phyloP scores from a whole-genome alignment of 2,329 filamentous ascomycete species.

The Ascochyta clinopodiicola region DNA sequence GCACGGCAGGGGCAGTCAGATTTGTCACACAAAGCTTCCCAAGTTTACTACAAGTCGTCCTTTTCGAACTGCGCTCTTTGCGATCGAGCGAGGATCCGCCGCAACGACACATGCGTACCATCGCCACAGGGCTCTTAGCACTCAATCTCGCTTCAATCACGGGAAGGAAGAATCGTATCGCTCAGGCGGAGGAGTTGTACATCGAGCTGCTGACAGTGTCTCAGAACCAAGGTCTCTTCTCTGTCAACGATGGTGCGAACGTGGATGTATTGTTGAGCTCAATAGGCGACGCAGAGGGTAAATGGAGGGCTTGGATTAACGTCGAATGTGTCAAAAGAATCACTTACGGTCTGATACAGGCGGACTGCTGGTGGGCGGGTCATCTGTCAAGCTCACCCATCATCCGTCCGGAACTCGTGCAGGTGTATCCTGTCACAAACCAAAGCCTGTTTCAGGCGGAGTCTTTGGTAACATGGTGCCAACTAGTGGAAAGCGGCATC shows the following conservation, averaged over 20 bases:
- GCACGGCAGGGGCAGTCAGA: conserved; percentile 58
- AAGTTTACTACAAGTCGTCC: conserved; percentile 49
- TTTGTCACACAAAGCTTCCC: conserved; percentile 58
- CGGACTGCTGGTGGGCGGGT: conserved; percentile 58
- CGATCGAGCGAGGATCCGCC: conserved; percentile 50
- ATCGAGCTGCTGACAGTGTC: conserved; percentile 57
- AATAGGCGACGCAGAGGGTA: conserved; percentile 53
- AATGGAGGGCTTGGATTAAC: conserved; percentile 61
- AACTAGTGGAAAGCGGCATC: conserved; percentile 38
- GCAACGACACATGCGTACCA: conserved; percentile 54
- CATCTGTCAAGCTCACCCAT: conserved; percentile 57
- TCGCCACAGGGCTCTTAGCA: conserved; percentile 57
- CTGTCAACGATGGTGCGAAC: conserved; percentile 50
- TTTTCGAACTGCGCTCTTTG: conserved; percentile 52
- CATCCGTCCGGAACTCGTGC: conserved; percentile 54
- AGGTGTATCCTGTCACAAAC: conserved; percentile 55
- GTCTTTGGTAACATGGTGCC: conserved; percentile 41
- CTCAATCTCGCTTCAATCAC: conserved; percentile 59
- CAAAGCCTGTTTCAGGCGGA: conserved; percentile 55
- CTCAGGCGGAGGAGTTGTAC: conserved; percentile 59
- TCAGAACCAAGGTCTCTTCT: conserved; percentile 59
- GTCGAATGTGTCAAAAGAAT: conserved; percentile 60
- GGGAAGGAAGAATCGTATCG: conserved; percentile 52
- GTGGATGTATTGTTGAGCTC: conserved; percentile 52
- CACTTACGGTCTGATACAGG: conserved; percentile 55